A percentile compares a stretch with the other conserved stretches of the same genome.
These are phyloP conservation scores for Fusarium sp. DNA, from an alignment of 2,329 filamentous ascomycete genomes.

Conservation along the genomic window DNA sequence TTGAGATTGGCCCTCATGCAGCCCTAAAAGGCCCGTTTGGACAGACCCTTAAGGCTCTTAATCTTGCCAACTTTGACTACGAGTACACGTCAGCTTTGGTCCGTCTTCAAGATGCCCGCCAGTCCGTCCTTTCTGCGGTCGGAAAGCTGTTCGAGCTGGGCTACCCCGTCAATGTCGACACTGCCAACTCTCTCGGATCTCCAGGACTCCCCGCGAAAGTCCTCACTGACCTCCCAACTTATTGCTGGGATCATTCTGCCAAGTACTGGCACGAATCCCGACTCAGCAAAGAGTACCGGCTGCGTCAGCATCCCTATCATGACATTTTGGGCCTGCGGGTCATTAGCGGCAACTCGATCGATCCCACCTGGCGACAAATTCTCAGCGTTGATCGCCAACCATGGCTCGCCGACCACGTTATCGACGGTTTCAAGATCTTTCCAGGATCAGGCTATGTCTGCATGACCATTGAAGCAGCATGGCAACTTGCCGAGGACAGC, in stretches of 20 bases:
- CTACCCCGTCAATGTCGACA: neutral
- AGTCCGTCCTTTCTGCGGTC: neutral
- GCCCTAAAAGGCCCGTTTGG: constrained; percentile 55
- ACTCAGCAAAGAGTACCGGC: neutral
- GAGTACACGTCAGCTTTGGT: constrained; percentile 40
- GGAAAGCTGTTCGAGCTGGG: constrained; percentile 12
- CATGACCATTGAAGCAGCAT: neutral
- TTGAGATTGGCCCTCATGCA: constrained; percentile 54
- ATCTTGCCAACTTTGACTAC: constrained; percentile 13
- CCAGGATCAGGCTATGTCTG: neutral
- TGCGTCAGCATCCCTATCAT: neutral
- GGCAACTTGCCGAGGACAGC: neutral
- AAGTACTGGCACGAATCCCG: neutral
- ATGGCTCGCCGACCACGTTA: neutral
- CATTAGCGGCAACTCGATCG: neutral
- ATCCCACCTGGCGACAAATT: neutral
- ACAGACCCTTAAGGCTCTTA: constrained; percentile 41
- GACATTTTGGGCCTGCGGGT: neutral
- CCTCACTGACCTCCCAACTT: constrained; percentile 48
- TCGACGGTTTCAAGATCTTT: neutral
- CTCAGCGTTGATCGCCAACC: neutral
- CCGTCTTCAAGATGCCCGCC: constrained; percentile 3
- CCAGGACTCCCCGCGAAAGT: neutral
- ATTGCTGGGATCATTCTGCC: constrained; percentile 55
- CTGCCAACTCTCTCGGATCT: neutral